Percentiles rank a stretch among this genome's conserved stretches.
Conservation (phyloP, 2,329 filamentous ascomycete genomes). For the Pezicula rhizophila region DNA sequence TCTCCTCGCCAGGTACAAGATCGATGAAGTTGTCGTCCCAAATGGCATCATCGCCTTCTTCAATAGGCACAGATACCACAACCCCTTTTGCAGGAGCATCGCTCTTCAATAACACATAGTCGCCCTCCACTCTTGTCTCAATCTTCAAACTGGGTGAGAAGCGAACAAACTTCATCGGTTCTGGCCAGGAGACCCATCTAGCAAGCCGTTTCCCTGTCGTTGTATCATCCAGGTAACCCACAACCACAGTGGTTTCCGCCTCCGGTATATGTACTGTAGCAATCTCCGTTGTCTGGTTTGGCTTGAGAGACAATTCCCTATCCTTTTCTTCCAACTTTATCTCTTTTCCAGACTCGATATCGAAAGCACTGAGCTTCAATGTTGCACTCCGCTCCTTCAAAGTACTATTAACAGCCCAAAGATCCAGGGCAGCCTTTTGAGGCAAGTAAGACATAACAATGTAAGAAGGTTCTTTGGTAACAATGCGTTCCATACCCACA, state of each 20-base stretch:
- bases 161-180: conserved; percentile 62
- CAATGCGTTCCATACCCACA: conserved; percentile 18
- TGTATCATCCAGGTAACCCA: conserved; percentile 43
- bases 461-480: conserved; percentile 10
- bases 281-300: conserved; percentile 56
- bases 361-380: conserved; percentile 43
- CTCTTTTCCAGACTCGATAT: conserved; percentile 52
- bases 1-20: conserved; percentile 56
- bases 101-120: conserved; percentile 43
- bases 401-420: conserved; percentile 19
- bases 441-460: conserved; percentile 14
- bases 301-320: conserved; percentile 7
- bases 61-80: conserved; percentile 31
- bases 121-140: conserved; percentile 26
- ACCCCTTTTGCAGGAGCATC: conserved; percentile 61
- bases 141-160: conserved; percentile 43
- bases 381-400: conserved; percentile 6
- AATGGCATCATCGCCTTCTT: conserved; percentile 49
- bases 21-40: conserved; percentile 64
- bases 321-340: conserved; percentile 39
- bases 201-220: conserved; percentile 45
- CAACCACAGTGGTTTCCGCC: conserved; percentile 48
- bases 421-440: conserved; percentile 8
- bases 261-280: conserved; percentile 46
- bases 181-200: conserved; percentile 62